phyloP scores from a whole-genome alignment of 108 stramenopile species.

The Stephanodiscus minutulus region DNA sequence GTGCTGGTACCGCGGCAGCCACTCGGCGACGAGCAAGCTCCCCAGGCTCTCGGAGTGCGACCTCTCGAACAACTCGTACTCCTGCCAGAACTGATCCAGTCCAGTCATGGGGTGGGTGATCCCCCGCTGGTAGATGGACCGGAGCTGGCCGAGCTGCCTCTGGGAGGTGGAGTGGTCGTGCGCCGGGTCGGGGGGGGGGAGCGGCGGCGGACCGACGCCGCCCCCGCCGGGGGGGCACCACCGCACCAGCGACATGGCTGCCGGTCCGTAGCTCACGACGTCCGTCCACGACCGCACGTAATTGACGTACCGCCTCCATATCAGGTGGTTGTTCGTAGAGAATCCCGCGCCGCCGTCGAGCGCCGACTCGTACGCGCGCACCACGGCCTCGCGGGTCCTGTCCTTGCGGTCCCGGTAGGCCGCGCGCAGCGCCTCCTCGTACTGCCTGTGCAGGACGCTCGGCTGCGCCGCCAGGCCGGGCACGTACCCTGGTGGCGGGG shows the following conservation, averaged over 20 bases:
- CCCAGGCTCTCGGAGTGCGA: conserved; percentile 78
- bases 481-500: conserved; percentile 37
- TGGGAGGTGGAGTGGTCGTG: conserved; percentile 49
- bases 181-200: conserved; percentile 47
- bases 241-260: neutral
- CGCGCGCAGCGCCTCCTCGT: conserved; percentile 29
- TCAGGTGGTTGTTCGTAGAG: conserved; percentile 65
- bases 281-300: conserved; percentile 66
- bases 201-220: neutral
- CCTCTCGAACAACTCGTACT: conserved; percentile 84
- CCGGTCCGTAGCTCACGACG: conserved; percentile 6
- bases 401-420: conserved; percentile 42
- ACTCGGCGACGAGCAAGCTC: conserved; percentile 72
- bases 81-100: conserved; percentile 84
- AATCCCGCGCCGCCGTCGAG: conserved; percentile 62
- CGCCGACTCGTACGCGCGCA: conserved; percentile 75
- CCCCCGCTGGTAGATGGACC: conserved; percentile 75
- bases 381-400: conserved; percentile 46
- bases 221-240: neutral
- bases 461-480: conserved; percentile 23
- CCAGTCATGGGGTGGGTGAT: conserved; percentile 84
- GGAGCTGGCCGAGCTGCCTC: conserved; percentile 69
- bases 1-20: conserved; percentile 82
- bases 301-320: conserved; percentile 76
- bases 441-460: conserved; percentile 38